A percentile compares a stretch with the other conserved stretches of the same genome.
Evolutionary conservation across 2,329 filamentous ascomycete species (phyloP).

Genomic region (Alternaria brassicae): DNA sequence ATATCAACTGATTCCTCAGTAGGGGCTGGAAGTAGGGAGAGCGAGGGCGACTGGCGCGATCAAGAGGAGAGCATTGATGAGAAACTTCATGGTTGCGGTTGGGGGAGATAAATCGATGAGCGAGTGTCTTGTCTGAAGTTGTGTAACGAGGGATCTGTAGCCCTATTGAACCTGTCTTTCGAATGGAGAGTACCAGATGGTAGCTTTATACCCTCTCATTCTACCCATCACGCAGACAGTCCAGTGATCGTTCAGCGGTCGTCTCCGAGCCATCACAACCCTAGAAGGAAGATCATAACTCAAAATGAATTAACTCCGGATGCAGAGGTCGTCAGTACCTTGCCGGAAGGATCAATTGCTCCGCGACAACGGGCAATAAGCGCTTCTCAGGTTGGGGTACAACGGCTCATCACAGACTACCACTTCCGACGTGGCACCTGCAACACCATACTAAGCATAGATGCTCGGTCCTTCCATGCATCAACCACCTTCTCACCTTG

Average conservation of each 20-base stretch:
- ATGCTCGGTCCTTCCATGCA: slow-evolving; percentile 7
- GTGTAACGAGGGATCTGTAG: slow-evolving; percentile 14
- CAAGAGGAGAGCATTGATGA: slow-evolving; percentile 25
- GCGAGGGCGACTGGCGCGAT: slow-evolving; percentile 27
- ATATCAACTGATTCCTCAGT: slow-evolving; percentile 15
- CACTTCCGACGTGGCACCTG: slow-evolving; percentile 1
- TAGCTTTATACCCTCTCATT: slow-evolving; percentile 13
- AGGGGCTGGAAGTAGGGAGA: slow-evolving; percentile 26
- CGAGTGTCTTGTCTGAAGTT: slow-evolving; percentile 13
- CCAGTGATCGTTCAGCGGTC: slow-evolving; percentile 14
- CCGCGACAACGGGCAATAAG: slow-evolving; percentile 8
- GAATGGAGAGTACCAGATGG: background rate
- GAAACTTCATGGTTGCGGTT: slow-evolving; percentile 28
- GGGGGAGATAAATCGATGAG: slow-evolving; percentile 7
- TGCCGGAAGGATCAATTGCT: slow-evolving; percentile 25
- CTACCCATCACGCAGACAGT: background rate
- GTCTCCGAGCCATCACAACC: slow-evolving; percentile 21
- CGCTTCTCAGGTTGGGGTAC: background rate
- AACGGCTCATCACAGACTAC: slow-evolving; percentile 11
- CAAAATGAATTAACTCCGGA: slow-evolving; percentile 22
- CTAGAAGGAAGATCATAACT: slow-evolving; percentile 20
- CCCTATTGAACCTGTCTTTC: slow-evolving; percentile 9
- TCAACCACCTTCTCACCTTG: slow-evolving; percentile 26
- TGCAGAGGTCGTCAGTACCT: slow-evolving; percentile 6
- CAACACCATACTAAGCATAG: background rate